A percentile compares a stretch with the other conserved stretches of the same genome.
Evolutionary conservation across 176 grass and related monocot genomes (phyloP).

Genomic region (Oryza coarctata): DNA sequence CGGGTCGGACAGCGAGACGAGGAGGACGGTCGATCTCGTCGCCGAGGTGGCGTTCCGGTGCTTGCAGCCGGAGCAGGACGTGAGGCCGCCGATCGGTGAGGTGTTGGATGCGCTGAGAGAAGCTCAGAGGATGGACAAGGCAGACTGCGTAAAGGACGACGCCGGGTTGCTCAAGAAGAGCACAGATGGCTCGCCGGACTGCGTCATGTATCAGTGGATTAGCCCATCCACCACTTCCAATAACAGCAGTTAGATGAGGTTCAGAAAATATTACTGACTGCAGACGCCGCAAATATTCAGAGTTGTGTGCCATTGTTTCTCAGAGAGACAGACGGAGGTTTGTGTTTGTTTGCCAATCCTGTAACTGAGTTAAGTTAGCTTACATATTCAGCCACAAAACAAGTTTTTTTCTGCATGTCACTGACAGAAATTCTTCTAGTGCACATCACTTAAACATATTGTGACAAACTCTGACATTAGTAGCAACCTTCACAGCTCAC

Average conservation of each 20-base stretch:
- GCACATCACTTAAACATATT: no score
- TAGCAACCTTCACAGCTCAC: constrained; percentile 26
- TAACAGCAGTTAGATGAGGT: constrained; percentile 22
- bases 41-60: constrained; percentile 55
- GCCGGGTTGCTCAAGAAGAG: constrained; percentile 19
- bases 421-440: no score
- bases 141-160: not conserved
- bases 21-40: constrained; percentile 28
- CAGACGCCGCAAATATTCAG: not conserved
- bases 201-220: constrained; percentile 38
- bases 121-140: constrained; percentile 10
- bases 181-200: constrained; percentile 41
- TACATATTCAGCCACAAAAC: not conserved
- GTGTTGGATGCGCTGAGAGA: constrained; percentile 33
- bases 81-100: constrained; percentile 45
- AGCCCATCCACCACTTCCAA: constrained; percentile 42
- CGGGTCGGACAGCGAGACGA: constrained; percentile 11
- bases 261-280: not conserved
- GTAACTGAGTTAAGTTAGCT: no score
- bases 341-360: not conserved
- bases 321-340: not conserved
- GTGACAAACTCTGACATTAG: not conserved
- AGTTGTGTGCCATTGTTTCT: not conserved
- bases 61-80: constrained; percentile 53
- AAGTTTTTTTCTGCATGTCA: not conserved